Percentiles rank a stretch among this genome's conserved stretches.
These are phyloP conservation scores for Ilyonectria sp. DNA, from an alignment of 2,329 filamentous ascomycete species.

Conservation along the genomic window DNA sequence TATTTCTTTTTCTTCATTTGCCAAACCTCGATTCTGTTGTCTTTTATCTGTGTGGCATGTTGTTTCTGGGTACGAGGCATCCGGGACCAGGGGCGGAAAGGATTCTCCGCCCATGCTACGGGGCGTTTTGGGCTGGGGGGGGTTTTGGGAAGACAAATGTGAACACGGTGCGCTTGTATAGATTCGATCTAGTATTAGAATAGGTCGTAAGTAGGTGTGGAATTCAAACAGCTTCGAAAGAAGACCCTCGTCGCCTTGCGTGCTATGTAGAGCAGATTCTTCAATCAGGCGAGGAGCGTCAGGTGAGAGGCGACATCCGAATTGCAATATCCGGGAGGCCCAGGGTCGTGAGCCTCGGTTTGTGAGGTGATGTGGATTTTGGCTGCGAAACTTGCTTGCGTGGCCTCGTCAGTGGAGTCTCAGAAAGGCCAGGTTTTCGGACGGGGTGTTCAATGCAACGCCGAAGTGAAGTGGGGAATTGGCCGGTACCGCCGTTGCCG, in stretches of 20 bases:
- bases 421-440: neutral
- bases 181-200: constrained; percentile 50
- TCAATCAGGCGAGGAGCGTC: neutral
- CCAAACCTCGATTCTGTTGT: constrained; percentile 27
- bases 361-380: neutral
- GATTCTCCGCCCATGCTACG: constrained; percentile 49
- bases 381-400: constrained; percentile 14
- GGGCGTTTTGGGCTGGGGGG: constrained; percentile 48
- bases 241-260: constrained; percentile 4
- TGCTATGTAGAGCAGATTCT: neutral
- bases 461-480: neutral
- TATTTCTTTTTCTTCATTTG: constrained; percentile 17
- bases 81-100: constrained; percentile 44
- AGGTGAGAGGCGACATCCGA: neutral
- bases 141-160: constrained; percentile 50
- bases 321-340: neutral
- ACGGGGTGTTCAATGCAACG: constrained; percentile 19
- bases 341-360: neutral
- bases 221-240: constrained; percentile 46
- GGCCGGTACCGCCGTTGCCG: constrained; percentile 10
- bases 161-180: constrained; percentile 51
- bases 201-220: constrained; percentile 47
- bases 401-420: constrained; percentile 17
- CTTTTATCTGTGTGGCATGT: constrained; percentile 47
- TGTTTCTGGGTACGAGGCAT: constrained; percentile 50